phyloP scores from a whole-genome alignment of 495 filamentous ascomycete genomes.

The Lasiosphaeria ovina region DNA sequence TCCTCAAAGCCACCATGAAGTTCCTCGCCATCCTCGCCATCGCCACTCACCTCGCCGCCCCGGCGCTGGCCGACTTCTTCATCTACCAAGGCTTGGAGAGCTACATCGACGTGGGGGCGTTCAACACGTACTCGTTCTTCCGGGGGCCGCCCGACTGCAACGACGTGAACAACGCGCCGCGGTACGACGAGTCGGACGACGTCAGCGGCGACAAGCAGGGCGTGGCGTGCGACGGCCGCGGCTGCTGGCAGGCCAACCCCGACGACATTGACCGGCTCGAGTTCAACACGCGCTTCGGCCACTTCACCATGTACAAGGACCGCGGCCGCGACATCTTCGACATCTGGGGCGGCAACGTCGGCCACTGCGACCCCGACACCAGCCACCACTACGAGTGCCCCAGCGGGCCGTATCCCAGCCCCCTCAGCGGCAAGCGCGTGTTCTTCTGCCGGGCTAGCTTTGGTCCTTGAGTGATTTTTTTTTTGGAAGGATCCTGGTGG shows the following conservation, averaged over 20 bases:
- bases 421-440: neutral
- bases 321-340: neutral
- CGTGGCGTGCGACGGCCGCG: neutral
- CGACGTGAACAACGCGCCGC: neutral
- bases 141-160: neutral
- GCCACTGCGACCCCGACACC: neutral
- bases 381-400: neutral
- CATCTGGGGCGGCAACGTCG: neutral
- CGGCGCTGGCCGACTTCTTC: neutral
- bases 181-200: neutral
- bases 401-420: neutral
- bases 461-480: neutral
- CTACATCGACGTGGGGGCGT: neutral
- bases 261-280: neutral
- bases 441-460: neutral
- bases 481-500: no score
- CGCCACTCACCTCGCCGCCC: neutral
- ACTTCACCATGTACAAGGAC: conserved; percentile 1
- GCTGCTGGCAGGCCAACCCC: neutral
- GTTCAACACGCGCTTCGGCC: neutral
- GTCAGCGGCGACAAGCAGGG: neutral
- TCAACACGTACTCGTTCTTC: neutral
- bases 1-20: neutral
- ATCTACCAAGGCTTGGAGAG: neutral
- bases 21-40: neutral